A percentile compares a stretch with the other conserved stretches of the same genome.
Evolutionary conservation across 176 grass and related monocot genomes (phyloP).

Genomic region (Triticum timopheevii): DNA sequence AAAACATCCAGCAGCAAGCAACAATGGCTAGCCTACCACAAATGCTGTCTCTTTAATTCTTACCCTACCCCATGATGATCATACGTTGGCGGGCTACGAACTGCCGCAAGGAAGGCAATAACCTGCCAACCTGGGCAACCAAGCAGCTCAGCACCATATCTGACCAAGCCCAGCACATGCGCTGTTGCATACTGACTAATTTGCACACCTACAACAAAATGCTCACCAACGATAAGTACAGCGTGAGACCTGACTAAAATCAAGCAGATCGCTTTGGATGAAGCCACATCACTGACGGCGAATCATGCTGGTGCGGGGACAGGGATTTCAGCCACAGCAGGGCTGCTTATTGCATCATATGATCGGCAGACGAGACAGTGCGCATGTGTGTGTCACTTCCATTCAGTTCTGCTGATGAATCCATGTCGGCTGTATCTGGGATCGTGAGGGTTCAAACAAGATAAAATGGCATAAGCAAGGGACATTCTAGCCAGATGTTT

Average conservation of each 20-base stretch:
- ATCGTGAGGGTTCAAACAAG: constrained; percentile 27
- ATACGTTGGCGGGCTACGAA: background rate
- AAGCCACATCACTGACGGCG: constrained; percentile 26
- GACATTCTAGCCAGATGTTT: background rate
- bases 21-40: constrained; percentile 15
- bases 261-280: constrained; percentile 42
- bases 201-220: constrained; percentile 16
- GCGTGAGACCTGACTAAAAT: constrained; percentile 51
- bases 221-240: constrained; percentile 14
- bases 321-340: background rate
- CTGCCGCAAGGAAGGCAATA: constrained; percentile 41
- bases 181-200: background rate
- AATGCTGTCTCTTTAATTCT: background rate
- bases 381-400: constrained; percentile 44
- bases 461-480: background rate
- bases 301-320: background rate
- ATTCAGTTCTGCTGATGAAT: constrained; percentile 36
- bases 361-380: constrained; percentile 42
- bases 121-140: constrained; percentile 48
- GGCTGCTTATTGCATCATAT: constrained; percentile 51
- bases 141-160: background rate
- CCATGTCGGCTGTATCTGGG: constrained; percentile 46
- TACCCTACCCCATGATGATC: background rate
- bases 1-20: background rate
- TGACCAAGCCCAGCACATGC: background rate